These are phyloP conservation scores for Boletus vermiculosoides DNA, from an alignment of 768 basidiomycete species.

Conservation along the genomic window DNA sequence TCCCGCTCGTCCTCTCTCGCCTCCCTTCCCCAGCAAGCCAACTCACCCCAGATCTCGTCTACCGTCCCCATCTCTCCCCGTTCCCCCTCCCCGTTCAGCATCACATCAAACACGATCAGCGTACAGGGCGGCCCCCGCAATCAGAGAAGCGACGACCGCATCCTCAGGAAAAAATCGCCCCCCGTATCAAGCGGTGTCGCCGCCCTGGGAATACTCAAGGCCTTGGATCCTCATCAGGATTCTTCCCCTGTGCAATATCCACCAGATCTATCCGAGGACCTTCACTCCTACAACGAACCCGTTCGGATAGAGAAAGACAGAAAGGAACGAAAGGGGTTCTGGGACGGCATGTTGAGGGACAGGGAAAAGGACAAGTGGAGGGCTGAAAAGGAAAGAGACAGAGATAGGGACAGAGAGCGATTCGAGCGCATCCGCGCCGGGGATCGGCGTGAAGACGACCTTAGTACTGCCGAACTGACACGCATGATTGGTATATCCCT, in stretches of 20 bases:
- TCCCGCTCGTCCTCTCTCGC: constrained; percentile 54
- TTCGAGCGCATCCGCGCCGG: constrained; percentile 32
- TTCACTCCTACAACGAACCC: constrained; percentile 22
- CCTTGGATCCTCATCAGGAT: constrained; percentile 56
- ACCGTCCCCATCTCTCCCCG: constrained; percentile 28
- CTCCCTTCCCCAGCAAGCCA: constrained; percentile 43
- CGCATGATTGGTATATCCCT: constrained; percentile 62
- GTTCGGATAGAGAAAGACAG: constrained; percentile 40
- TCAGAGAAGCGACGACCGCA: constrained; percentile 22
- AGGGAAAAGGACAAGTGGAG: constrained; percentile 35
- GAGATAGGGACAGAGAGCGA: constrained; percentile 37
- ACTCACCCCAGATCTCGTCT: constrained; percentile 39
- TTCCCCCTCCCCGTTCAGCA: constrained; percentile 48
- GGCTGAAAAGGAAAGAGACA: constrained; percentile 36
- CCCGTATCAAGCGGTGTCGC: constrained; percentile 29
- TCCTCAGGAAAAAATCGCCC: constrained; percentile 30
- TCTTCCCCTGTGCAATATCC: constrained; percentile 9
- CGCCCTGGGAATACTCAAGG: constrained; percentile 29
- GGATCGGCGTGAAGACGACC: constrained; percentile 42
- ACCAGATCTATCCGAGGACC: constrained; percentile 33
- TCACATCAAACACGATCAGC: constrained; percentile 24
- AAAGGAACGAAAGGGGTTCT: constrained; percentile 56
- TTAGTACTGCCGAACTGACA: constrained; percentile 52
- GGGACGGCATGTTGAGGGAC: constrained; percentile 42
- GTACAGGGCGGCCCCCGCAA: constrained; percentile 16